phyloP scores from a whole-genome alignment of 2,329 filamentous ascomycete genomes.

The Cladorrhinum sp. region DNA sequence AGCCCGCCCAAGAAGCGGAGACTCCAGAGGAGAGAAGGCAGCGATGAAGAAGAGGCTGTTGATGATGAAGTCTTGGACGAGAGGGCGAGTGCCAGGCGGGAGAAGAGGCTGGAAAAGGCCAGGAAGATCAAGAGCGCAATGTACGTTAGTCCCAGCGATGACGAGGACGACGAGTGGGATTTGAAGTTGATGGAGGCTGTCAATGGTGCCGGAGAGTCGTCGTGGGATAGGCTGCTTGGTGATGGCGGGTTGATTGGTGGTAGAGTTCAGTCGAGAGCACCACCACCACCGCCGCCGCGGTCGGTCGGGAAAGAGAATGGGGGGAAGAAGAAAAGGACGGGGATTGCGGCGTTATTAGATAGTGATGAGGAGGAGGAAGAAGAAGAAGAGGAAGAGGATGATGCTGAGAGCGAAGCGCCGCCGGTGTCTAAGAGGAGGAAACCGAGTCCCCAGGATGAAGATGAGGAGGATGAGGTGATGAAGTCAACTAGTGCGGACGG shows the following conservation, averaged over 20 bases:
- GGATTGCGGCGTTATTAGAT: constrained; percentile 28
- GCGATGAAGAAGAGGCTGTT: constrained; percentile 39
- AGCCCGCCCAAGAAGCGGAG: constrained; percentile 56
- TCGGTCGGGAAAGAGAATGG: constrained; percentile 26
- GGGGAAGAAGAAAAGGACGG: constrained; percentile 29
- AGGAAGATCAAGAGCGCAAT: constrained; percentile 79
- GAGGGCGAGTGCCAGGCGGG: constrained; percentile 58
- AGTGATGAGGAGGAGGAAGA: constrained; percentile 32
- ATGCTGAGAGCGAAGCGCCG: constrained; percentile 24
- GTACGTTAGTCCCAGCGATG: constrained; percentile 80
- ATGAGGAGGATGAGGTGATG: constrained; percentile 28
- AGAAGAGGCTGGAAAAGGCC: constrained; percentile 73
- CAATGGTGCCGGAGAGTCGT: constrained; percentile 13
- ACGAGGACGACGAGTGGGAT: constrained; percentile 69
- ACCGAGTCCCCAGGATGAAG: constrained; percentile 23
- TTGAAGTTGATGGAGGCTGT: constrained; percentile 45
- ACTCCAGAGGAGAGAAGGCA: constrained; percentile 37
- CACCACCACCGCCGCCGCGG: constrained; percentile 7
- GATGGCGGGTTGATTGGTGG: constrained; percentile 16
- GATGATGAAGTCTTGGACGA: constrained; percentile 61
- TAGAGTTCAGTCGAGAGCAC: constrained; percentile 5
- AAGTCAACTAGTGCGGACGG: constrained; percentile 23
- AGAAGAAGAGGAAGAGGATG: constrained; percentile 9
- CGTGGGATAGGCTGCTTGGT: constrained; percentile 24
- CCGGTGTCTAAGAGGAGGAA: constrained; percentile 15